These are phyloP conservation scores for Sporothrix sp. DNA, from an alignment of 2,329 filamentous ascomycete genomes.

Conservation along the genomic window DNA sequence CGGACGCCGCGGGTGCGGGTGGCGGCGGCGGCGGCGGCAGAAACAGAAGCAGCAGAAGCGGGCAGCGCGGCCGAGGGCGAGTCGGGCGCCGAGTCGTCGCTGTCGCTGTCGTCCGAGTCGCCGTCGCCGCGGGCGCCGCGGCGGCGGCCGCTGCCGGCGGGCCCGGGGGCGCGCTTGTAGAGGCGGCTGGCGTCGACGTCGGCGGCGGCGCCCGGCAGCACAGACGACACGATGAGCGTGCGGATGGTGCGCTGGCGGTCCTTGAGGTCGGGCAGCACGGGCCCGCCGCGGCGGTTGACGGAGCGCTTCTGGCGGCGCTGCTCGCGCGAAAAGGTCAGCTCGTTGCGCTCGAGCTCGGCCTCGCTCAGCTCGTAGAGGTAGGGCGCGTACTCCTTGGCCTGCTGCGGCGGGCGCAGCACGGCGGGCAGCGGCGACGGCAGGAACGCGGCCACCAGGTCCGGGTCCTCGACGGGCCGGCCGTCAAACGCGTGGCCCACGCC, in stretches of 20 bases:
- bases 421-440: conserved; percentile 71
- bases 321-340: conserved; percentile 86
- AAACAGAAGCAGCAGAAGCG: too few species aligned
- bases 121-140: conserved; percentile 52
- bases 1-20: conserved; percentile 81
- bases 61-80: conserved; percentile 78
- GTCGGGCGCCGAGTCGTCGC: conserved; percentile 76
- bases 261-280: conserved; percentile 88
- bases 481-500: conserved; percentile 92
- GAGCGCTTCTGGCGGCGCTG: conserved; percentile 92
- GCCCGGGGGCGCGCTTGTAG: conserved; percentile 65
- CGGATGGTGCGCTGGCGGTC: conserved; percentile 89
- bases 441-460: conserved; percentile 78
- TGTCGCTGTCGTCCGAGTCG: conserved; percentile 87
- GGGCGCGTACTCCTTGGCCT: conserved; percentile 87
- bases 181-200: conserved; percentile 76
- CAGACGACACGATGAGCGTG: conserved; percentile 83
- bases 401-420: conserved; percentile 82
- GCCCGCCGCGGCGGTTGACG: conserved; percentile 85
- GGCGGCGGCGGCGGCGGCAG: conserved; percentile 57
- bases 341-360: conserved; percentile 77
- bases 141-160: conserved; percentile 42
- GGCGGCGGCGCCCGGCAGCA: conserved; percentile 76
- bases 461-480: conserved; percentile 83
- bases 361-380: conserved; percentile 93